Base-by-base conservation (phyloP, 202 grass and related monocot species). In the Panicum hallii region DNA sequence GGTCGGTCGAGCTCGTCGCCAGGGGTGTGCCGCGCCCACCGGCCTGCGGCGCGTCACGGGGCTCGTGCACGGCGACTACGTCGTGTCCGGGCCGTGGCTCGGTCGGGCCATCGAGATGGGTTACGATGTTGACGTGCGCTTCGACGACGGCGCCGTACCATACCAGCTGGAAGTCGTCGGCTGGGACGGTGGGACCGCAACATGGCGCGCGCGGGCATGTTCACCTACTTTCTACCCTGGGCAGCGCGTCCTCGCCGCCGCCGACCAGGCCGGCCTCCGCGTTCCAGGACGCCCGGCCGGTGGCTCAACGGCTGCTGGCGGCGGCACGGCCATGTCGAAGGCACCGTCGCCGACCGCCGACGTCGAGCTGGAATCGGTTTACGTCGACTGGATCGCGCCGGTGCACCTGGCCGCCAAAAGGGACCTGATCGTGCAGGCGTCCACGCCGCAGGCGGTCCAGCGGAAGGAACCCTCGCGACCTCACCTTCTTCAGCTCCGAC, bases 231-330 rank as follows among this genome's bases (percentile, higher is more conserved):
- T 41, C 47, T 80, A 40, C 46, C 77, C 77, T 0, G 67, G 67
- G 41, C 5, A 58, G 15, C 13, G 7, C 4, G 12, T 28, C 32
- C 0, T 0, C 6, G 63, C 5, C 32, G 13, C 0, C 34, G 36
- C n/a, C 34, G 34, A 34, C 34, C 34, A 34, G 34, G 34, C 34
- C 34, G 34, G 34, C 34, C 3, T 6, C 8, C n/a, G 38, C 44
- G 16, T 74, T 83, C 44, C 2, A 36, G 34, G 20, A 5, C 0
- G 3, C 80, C 10, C 23, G 26, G 55, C 26, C 26, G 26, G 1
- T 81, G 79, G 79, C n/a, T 81, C 5, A 30, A 14, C 7, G 79
- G 79, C 5, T 14, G 44, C 2, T 81, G 65, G 50, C n/a, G n/a
- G 54, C 52, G 42, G 11, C 11, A 2, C 7, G 4, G 1, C 36